Conservation (phyloP, 768 basidiomycete genomes). For the Rhizopogon vesiculosus region DNA sequence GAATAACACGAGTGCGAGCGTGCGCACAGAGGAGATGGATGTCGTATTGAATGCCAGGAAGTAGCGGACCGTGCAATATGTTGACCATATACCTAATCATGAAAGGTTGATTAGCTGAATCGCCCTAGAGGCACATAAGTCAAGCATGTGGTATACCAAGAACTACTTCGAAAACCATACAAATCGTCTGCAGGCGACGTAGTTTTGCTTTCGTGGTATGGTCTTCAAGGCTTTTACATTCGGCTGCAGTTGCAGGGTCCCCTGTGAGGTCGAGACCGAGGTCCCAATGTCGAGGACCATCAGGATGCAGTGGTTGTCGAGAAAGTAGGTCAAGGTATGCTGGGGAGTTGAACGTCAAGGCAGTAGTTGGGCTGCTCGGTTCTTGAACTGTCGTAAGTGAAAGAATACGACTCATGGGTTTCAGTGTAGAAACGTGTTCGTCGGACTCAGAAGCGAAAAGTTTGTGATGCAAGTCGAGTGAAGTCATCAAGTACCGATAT, state of each 20-base stretch:
- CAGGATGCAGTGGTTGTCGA: slow-evolving; percentile 40
- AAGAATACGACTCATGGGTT: slow-evolving; percentile 13
- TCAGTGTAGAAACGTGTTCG: slow-evolving; percentile 9
- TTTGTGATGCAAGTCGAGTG: slow-evolving; percentile 53
- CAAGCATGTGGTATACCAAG: slow-evolving; percentile 28
- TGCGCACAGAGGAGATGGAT: slow-evolving; percentile 36
- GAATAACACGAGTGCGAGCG: slow-evolving; percentile 26
- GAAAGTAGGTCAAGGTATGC: slow-evolving; percentile 34
- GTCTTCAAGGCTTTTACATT: slow-evolving; percentile 27
- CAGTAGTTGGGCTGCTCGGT: slow-evolving; percentile 11
- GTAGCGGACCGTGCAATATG: slow-evolving; percentile 62
- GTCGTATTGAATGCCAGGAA: slow-evolving; percentile 51
- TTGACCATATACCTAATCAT: slow-evolving; percentile 48
- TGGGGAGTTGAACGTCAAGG: slow-evolving; percentile 14
- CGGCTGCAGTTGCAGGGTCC: slow-evolving; percentile 25
- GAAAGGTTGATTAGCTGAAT: neutral
- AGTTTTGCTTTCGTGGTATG: slow-evolving; percentile 24
- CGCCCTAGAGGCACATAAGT: neutral
- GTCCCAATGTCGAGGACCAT: slow-evolving; percentile 27
- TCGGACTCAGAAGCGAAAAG: slow-evolving; percentile 36
- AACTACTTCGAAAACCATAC: slow-evolving; percentile 24
- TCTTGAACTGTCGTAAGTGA: slow-evolving; percentile 4
- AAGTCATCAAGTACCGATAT: slow-evolving; percentile 41
- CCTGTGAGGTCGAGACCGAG: slow-evolving; percentile 24
- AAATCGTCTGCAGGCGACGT: slow-evolving; percentile 27